phyloP scores from a whole-genome alignment of 768 basidiomycete species.

The Psilocybe azurescens region DNA sequence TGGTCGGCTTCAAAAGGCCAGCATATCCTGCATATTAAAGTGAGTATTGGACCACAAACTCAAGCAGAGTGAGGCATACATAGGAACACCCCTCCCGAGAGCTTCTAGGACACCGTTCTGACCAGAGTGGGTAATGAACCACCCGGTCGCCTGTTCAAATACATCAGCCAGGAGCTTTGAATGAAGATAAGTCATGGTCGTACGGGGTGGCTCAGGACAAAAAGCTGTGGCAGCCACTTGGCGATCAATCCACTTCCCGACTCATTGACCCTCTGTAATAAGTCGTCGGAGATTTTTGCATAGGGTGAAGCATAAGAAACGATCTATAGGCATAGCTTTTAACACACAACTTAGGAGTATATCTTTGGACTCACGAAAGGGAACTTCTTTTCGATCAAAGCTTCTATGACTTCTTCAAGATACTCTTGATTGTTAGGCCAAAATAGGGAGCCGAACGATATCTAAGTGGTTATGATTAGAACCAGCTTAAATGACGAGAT shows the following conservation, averaged over 20 bases:
- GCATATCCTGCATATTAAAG: constrained; percentile 5
- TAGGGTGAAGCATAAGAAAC: background rate
- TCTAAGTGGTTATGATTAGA: background rate
- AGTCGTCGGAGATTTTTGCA: background rate
- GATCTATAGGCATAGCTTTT: background rate
- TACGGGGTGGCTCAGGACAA: constrained; percentile 17
- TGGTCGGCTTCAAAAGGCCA: constrained; percentile 16
- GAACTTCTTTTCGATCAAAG: constrained; percentile 16
- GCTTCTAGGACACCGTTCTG: constrained; percentile 15
- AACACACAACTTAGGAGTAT: background rate
- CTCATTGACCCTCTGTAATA: background rate
- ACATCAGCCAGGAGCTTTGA: background rate
- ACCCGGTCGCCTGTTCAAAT: constrained; percentile 8
- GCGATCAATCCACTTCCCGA: background rate
- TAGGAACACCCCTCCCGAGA: constrained; percentile 12
- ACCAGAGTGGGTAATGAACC: constrained; percentile 16
- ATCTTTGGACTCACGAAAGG: constrained; percentile 13
- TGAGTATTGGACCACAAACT: background rate
- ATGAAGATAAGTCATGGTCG: background rate
- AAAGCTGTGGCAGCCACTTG: constrained; percentile 4
- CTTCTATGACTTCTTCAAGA: constrained; percentile 15
- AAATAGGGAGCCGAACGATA: constrained; percentile 17
- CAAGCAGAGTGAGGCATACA: background rate
- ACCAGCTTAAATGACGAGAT: background rate
- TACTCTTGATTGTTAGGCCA: constrained; percentile 12